Evolutionary conservation across 805 yeast species (phyloP), one percentile per base, ranked within the genome.

Genomic region (Lipomyces sp.): DNA sequence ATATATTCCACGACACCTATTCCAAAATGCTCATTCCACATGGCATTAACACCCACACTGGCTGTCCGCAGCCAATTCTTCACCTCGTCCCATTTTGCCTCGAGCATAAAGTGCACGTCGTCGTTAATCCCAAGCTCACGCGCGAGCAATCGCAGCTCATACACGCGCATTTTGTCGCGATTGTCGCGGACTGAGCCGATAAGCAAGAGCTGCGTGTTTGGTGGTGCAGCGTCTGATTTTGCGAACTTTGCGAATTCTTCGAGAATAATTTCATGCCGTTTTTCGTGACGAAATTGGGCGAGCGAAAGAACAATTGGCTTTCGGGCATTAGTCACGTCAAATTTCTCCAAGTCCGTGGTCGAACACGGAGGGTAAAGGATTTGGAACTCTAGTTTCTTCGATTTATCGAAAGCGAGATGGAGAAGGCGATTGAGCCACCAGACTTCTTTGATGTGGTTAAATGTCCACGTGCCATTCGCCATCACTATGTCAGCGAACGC

Each of bases 21-120:
- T 24, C 99, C 99, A 77, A 95, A 95, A 80, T 95, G 99, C 80
- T 95, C 99, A 78, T 95, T 95, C 99, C 99, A 95, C 99, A 95
- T 95, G 37, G 97, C 92, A 74, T 95, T 94, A 51, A 95, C 80
- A 4, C 99, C 99, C 73, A 86, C 87, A 33, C 87, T 84, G 2
- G 92, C 84, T 13, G 77, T 79, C 11, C 79, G 73, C 42, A 96
- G 80, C 62, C 85, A 82, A 35, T 78, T 74, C 61, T 85, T 79
- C 13, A 96, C 87, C 18, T 81, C 83, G 1, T 80, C 82, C 79
- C 90, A 90, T 8, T 91, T 83, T 34, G 94, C 89, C 78, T 95
- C 96, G 4, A 90, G 83, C 0, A 87, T 80, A 73, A 92, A 88
- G 57, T 84, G 81, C 11, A 83, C 76, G 24, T 82, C 76, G 4